Conservation (phyloP, 2,329 filamentous ascomycete genomes). For the Acarospora socialis region DNA sequence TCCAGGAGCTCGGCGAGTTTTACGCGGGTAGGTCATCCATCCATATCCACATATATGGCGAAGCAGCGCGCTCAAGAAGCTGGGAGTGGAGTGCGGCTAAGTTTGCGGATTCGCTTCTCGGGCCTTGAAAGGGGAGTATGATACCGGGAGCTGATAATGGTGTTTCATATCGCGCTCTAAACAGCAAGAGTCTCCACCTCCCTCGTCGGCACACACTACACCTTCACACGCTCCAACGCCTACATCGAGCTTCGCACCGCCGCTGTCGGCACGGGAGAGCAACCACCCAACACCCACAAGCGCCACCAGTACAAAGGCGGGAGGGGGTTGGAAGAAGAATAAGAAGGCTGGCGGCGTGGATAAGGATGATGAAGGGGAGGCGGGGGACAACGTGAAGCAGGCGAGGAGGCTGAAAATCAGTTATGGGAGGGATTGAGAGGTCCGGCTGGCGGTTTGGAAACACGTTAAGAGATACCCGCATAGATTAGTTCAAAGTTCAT, state of each 20-base stretch:
- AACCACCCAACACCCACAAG: conserved; percentile 16
- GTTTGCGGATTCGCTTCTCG: not conserved
- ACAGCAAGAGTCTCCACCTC: conserved; percentile 27
- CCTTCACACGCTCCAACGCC: conserved; percentile 33
- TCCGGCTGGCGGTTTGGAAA: too few species aligned
- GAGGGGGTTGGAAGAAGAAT: conserved; percentile 28
- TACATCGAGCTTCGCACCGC: conserved; percentile 23
- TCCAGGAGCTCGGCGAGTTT: conserved; percentile 35
- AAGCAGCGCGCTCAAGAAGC: too few species aligned
- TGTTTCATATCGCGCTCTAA: conserved; percentile 1
- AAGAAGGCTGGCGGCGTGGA: conserved; percentile 22
- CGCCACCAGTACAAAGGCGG: conserved; percentile 20
- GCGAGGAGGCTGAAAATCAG: conserved; percentile 31
- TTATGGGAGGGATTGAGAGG: too few species aligned
- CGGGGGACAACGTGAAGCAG: conserved; percentile 16
- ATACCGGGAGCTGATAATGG: not conserved
- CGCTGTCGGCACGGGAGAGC: conserved; percentile 12
- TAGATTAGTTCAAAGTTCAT: not conserved
- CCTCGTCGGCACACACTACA: conserved; percentile 31
- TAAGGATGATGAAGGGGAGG: conserved; percentile 23
- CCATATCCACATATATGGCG: too few species aligned
- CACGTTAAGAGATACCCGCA: conserved; percentile 1
- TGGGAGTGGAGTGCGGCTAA: too few species aligned
- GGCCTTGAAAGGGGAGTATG: not conserved
- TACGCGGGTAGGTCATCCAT: too few species aligned